phyloP scores from a whole-genome alignment of 129 eudicot genomes.

The Artemisia argyi region DNA sequence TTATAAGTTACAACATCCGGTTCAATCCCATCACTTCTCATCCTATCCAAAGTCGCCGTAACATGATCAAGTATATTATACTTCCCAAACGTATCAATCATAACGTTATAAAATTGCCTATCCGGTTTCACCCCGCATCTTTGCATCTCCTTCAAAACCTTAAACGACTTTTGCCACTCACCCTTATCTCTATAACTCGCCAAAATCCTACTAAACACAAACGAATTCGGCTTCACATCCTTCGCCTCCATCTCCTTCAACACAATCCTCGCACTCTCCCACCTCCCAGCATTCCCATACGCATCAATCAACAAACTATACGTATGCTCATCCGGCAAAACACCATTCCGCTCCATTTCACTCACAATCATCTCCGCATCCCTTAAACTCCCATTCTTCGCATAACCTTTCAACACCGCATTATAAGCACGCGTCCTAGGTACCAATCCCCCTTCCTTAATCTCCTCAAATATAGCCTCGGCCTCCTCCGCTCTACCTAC shows the following conservation, averaged over 20 bases:
- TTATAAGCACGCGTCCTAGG: slow-evolving; percentile 92
- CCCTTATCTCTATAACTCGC: slow-evolving; percentile 81
- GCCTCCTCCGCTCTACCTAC: slow-evolving; percentile 82
- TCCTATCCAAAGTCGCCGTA: slow-evolving; percentile 69
- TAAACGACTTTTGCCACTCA: slow-evolving; percentile 87
- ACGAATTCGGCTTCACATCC: slow-evolving; percentile 65
- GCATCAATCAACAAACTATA: slow-evolving; percentile 87
- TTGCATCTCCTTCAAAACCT: slow-evolving; percentile 88
- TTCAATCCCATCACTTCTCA: slow-evolving; percentile 78
- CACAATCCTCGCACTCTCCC: slow-evolving; percentile 95
- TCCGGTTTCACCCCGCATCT: slow-evolving; percentile 78
- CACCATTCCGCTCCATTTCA: slow-evolving; percentile 83
- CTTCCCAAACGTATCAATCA: slow-evolving; percentile 96
- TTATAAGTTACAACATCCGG: slow-evolving; percentile 94
- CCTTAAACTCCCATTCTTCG: slow-evolving; percentile 56
- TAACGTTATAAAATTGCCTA: slow-evolving; percentile 77
- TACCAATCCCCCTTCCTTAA: slow-evolving; percentile 71
- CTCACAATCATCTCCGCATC: slow-evolving; percentile 79
- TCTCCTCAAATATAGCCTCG: slow-evolving; percentile 85
- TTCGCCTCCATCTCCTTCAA: slow-evolving; percentile 87
- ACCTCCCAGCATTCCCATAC: slow-evolving; percentile 82
- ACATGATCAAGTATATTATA: slow-evolving; percentile 83
- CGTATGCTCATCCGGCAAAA: slow-evolving; percentile 80
- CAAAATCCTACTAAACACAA: slow-evolving; percentile 73
- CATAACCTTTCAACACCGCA: slow-evolving; percentile 83